phyloP scores from a whole-genome alignment of 306 rosid species.

The Arachis hypogaea region DNA sequence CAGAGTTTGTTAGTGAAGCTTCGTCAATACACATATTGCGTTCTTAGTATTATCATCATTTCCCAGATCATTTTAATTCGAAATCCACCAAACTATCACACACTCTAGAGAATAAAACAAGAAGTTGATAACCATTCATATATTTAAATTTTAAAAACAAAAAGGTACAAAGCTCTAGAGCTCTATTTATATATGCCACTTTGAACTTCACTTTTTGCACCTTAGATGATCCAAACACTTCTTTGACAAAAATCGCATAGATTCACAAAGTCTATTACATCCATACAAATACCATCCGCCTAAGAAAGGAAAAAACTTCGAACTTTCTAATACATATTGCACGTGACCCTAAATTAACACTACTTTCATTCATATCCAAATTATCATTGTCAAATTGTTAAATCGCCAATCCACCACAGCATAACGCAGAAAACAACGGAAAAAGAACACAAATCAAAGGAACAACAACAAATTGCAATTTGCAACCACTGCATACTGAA shows the following conservation, averaged over 20 bases:
- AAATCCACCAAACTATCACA: constrained; percentile 4
- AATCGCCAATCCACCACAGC: not conserved
- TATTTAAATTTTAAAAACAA: not conserved
- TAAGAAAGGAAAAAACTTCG: constrained; percentile 4
- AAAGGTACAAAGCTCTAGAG: not conserved
- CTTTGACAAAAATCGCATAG: not conserved
- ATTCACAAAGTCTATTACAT: constrained; percentile 33
- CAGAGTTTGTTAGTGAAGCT: not conserved
- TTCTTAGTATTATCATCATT: not conserved
- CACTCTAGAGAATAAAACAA: not conserved
- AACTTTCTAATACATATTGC: not conserved
- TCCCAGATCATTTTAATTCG: not conserved
- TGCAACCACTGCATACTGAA: not conserved
- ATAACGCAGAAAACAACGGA: constrained; percentile 17
- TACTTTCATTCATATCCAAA: not conserved
- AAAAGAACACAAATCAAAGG: not conserved
- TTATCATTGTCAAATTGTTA: not conserved
- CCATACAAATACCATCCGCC: constrained; percentile 4
- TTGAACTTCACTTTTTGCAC: not conserved
- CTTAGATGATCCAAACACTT: constrained; percentile 19
- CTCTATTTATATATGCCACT: constrained; percentile 4
- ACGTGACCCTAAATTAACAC: not conserved
- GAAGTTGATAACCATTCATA: not conserved
- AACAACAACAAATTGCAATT: not conserved
- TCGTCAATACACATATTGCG: not conserved